Conservation (phyloP, 345 rosid genomes). For the Eucalyptus marginata region DNA sequence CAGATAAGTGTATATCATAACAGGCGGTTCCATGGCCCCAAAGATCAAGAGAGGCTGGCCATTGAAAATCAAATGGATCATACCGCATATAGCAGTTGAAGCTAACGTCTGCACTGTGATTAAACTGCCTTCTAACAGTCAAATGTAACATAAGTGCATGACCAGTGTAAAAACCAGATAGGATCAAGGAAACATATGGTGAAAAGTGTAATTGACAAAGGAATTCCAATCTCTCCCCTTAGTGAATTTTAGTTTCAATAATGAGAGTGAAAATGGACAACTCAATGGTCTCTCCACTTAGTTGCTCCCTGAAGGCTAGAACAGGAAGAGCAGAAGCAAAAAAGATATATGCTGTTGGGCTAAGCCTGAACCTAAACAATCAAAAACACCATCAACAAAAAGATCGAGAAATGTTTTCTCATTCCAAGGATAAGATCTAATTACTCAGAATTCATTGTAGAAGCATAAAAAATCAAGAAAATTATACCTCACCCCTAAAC, state of each 20-base stretch:
- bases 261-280: neutral
- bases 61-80: constrained; percentile 58
- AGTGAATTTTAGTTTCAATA: too few species aligned
- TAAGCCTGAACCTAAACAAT: too few species aligned
- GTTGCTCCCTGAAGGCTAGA: constrained; percentile 61
- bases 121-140: constrained; percentile 42
- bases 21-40: constrained; percentile 81
- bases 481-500: constrained; percentile 35
- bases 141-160: neutral
- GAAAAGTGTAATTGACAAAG: neutral
- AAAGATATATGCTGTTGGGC: constrained; percentile 25
- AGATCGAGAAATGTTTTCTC: too few species aligned
- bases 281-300: neutral
- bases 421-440: too few species aligned
- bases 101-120: constrained; percentile 63
- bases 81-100: constrained; percentile 70
- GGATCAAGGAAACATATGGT: neutral
- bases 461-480: neutral
- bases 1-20: constrained; percentile 69
- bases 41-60: constrained; percentile 79
- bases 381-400: too few species aligned
- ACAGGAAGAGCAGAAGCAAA: constrained; percentile 86
- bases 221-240: too few species aligned
- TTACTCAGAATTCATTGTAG: neutral
- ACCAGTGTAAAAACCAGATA: neutral